Conservation (phyloP, 257 asterid species). For the Fraxinus americana region DNA sequence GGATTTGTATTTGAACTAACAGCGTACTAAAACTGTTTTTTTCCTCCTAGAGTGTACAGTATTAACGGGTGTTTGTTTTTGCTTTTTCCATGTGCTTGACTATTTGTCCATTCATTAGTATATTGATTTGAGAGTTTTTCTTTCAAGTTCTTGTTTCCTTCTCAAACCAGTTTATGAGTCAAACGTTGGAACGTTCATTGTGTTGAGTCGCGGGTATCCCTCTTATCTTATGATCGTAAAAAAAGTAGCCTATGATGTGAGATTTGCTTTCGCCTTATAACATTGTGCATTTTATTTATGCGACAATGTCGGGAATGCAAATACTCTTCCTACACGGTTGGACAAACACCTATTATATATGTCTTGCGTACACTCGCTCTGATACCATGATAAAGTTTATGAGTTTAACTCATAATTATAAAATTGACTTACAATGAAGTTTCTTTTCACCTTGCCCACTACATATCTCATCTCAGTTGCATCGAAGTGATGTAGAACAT, state of each 20-base stretch:
- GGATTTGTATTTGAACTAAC: conserved; percentile 24
- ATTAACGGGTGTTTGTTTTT: conserved; percentile 34
- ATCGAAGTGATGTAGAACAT: background rate
- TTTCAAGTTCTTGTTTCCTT: conserved; percentile 4
- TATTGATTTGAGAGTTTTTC: conserved; percentile 30
- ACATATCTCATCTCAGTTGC: background rate
- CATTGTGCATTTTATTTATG: no score
- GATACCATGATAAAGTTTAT: background rate
- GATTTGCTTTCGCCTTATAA: no score
- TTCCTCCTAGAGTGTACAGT: conserved; percentile 59
- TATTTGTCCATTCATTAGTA: conserved; percentile 34
- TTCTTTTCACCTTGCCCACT: background rate
- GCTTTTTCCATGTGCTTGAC: conserved; percentile 23
- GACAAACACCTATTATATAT: no score
- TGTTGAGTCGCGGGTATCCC: background rate
- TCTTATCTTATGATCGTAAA: no score
- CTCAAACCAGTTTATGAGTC: background rate
- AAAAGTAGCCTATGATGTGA: no score
- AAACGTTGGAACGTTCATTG: no score
- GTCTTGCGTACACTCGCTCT: no score
- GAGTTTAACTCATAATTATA: background rate
- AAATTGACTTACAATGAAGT: background rate
- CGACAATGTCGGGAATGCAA: no score
- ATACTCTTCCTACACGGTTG: no score
- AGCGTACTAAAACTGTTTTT: conserved; percentile 13